Evolutionary conservation across 2,329 filamentous ascomycete species (phyloP), one percentile per base, ranked within the genome.

Genomic region (Orbilia javanica): DNA sequence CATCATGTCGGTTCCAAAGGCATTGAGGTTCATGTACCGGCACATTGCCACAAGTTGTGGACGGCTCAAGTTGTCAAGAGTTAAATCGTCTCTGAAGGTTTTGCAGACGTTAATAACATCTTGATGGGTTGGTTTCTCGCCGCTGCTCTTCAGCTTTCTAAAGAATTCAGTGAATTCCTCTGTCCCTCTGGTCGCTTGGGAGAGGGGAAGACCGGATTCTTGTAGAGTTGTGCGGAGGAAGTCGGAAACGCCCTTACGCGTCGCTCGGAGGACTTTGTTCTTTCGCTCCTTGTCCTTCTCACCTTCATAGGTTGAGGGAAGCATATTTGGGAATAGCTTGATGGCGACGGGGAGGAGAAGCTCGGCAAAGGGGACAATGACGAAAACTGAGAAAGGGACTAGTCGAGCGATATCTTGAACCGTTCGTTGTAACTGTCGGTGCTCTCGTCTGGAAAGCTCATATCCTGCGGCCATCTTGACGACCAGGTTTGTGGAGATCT

Each of bases 91-190:
- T 84, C 96, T 96, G 89, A 99, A 99, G 80, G 97, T 92, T 88
- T 97, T 96, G 90, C 96, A 98, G 80, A 99, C 95, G 86, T 96
- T 97, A 87, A 99, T 97, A 80, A 99, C 93, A 83, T 99, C 96
- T 80, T 94, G 89, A 67, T 90, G 89, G 3, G 93, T 96, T 0
- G 96, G 96, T 53, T 91, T 88, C 86, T 98, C 95, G 80, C 95
- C 96, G 0, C 95, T 97, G 18, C 93, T 90, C 67, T 96, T 79
- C 34, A 82, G 89, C 87, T 99, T 99, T 84, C 93, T 92, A 91
- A 99, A 99, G 86, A 99, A 99, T 82, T 95, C 93, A 78, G 92
- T 89, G 82, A 99, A 99, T 84, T 98, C 96, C 81, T 97, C 94
- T 83, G 91, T 94, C 83, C 96, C 94, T 15, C 95, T 91, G 66